A percentile compares a stretch with the other conserved stretches of the same genome.
Conservation (phyloP, 2,329 filamentous ascomycete genomes). For the Xylaria multiplex region DNA sequence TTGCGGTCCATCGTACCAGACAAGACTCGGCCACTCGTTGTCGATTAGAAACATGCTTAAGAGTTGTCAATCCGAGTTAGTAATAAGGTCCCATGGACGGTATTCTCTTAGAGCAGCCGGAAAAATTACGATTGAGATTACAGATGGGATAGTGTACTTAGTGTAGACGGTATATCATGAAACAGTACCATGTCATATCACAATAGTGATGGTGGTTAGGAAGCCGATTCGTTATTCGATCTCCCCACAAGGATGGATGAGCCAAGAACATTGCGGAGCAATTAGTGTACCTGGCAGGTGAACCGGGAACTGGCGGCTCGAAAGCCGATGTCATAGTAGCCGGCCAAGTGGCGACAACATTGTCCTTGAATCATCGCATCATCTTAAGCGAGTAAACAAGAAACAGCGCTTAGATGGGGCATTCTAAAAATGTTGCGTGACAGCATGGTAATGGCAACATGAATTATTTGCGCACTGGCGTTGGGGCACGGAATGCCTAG, state of each 20-base stretch:
- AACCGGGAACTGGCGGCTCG: conserved; percentile 24
- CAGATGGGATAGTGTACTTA: conserved; percentile 1
- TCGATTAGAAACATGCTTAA: background rate
- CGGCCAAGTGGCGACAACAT: background rate
- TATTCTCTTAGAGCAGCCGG: conserved; percentile 1
- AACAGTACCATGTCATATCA: conserved; percentile 21
- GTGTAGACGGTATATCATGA: conserved; percentile 16
- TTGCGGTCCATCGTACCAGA: conserved; percentile 36
- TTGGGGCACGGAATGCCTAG: conserved; percentile 21
- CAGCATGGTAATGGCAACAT: conserved; percentile 26
- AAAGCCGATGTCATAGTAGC: conserved; percentile 20
- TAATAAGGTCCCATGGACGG: conserved; percentile 5
- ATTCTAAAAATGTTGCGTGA: conserved; percentile 25
- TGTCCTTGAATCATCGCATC: conserved; percentile 2
- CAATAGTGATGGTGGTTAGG: background rate
- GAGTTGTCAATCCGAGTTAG: background rate
- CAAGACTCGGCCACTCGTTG: background rate
- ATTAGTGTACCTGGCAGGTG: conserved; percentile 15
- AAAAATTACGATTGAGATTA: background rate
- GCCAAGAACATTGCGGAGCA: conserved; percentile 26
- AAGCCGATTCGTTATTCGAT: conserved; percentile 25
- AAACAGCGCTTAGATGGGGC: background rate
- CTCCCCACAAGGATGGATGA: conserved; percentile 14
- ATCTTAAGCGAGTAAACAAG: conserved; percentile 13
- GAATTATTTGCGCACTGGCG: background rate